phyloP scores from a whole-genome alignment of 352 stramenopile genomes.

The Phytophthora cactorum region DNA sequence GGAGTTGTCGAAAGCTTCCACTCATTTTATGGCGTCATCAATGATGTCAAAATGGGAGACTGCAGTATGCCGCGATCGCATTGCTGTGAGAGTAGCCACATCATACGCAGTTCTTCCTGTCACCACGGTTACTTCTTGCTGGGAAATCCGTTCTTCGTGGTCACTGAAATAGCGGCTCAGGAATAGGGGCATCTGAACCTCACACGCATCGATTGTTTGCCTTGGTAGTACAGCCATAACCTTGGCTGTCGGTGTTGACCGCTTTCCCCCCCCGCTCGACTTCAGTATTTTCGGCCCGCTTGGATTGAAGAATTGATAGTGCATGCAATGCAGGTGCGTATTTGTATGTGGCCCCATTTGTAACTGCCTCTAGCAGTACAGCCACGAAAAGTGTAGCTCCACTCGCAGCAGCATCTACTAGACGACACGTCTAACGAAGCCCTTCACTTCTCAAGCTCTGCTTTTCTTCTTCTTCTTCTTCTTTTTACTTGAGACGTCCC shows the following conservation, averaged over 20 bases:
- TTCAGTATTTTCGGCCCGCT: slow-evolving; percentile 1
- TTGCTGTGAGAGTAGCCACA: slow-evolving; percentile 6
- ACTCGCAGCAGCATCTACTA: not conserved
- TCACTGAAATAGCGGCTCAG: slow-evolving; percentile 15
- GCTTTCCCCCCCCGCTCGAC: not conserved
- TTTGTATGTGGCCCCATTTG: slow-evolving; percentile 1
- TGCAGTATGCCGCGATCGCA: slow-evolving; percentile 9
- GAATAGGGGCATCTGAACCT: slow-evolving; percentile 3
- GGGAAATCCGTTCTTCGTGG: slow-evolving; percentile 1
- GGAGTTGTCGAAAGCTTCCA: not conserved
- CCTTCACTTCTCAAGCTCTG: not conserved
- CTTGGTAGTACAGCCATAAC: not conserved
- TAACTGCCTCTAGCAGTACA: not conserved
- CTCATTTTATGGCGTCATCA: slow-evolving; percentile 5
- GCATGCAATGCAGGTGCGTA: not conserved
- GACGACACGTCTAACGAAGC: not conserved
- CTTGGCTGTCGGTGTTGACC: not conserved
- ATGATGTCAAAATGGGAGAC: slow-evolving; percentile 4
- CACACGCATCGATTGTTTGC: not conserved
- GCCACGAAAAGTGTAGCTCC: not conserved
- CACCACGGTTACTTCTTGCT: not conserved
- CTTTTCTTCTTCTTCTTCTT: no score
- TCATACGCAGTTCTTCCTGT: slow-evolving; percentile 2
- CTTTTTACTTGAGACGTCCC: not conserved
- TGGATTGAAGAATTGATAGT: not conserved